Conservation (phyloP, 1,284 basidiomycete genomes). For the Cystobasidium slooffiae region DNA sequence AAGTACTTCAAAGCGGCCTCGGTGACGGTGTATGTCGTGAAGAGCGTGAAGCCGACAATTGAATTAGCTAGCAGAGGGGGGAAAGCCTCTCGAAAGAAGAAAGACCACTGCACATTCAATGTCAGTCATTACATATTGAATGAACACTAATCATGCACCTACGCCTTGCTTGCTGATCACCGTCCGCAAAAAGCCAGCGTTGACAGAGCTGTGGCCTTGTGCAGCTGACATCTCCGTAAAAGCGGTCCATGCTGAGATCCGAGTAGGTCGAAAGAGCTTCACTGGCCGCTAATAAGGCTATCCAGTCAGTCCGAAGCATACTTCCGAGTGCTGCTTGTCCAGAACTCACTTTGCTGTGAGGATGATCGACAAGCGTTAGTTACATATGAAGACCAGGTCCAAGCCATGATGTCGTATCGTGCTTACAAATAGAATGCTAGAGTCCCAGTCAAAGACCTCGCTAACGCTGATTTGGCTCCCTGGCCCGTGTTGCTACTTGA, state of each 20-base stretch:
- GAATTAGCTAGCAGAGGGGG: slow-evolving; percentile 41
- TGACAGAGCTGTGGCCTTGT: slow-evolving; percentile 10
- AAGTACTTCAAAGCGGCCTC: slow-evolving; percentile 33
- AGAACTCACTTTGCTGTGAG: slow-evolving; percentile 15
- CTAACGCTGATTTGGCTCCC: slow-evolving; percentile 34
- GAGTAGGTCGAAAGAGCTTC: slow-evolving; percentile 33
- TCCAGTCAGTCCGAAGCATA: not conserved
- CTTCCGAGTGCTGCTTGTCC: not conserved
- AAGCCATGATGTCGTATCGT: not conserved
- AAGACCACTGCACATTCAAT: slow-evolving; percentile 20
- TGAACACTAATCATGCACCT: not conserved
- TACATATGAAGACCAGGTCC: not conserved
- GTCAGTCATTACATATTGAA: not conserved
- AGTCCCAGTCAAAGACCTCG: slow-evolving; percentile 33
- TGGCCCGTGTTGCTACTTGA: slow-evolving; percentile 7
- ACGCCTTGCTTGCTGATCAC: slow-evolving; percentile 42
- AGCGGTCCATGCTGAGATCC: slow-evolving; percentile 42
- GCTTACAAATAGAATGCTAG: slow-evolving; percentile 42
- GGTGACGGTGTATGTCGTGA: slow-evolving; percentile 39
- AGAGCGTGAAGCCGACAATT: slow-evolving; percentile 43
- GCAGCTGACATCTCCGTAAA: slow-evolving; percentile 33
- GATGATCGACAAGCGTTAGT: slow-evolving; percentile 16
- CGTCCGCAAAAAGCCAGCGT: slow-evolving; percentile 21
- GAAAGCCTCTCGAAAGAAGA: slow-evolving; percentile 43
- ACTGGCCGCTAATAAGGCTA: slow-evolving; percentile 17